phyloP scores from a whole-genome alignment of 345 rosid species.

The Diplotaxis tenuifolia region DNA sequence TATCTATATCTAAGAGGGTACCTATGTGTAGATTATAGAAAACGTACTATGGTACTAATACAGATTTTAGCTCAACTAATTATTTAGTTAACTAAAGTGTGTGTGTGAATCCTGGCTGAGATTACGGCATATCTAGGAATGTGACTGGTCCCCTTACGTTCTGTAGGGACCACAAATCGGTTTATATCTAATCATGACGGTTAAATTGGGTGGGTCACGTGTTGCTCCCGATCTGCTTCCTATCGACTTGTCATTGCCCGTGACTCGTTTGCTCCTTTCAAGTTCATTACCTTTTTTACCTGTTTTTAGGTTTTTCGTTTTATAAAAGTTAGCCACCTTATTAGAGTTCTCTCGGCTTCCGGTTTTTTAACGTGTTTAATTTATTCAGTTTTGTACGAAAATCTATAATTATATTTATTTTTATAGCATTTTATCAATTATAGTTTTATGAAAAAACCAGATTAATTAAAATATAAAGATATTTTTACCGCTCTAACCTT shows the following conservation, averaged over 20 bases:
- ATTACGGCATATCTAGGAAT: constrained; percentile 29
- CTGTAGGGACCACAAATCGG: constrained; percentile 4
- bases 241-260: constrained; percentile 33
- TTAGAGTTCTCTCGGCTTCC: too few relatives aligned
- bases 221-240: constrained; percentile 38
- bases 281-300: background rate
- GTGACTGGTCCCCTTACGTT: constrained; percentile 28
- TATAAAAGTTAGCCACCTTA: too few relatives aligned
- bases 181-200: constrained; percentile 34
- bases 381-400: too few relatives aligned
- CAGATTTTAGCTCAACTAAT: background rate
- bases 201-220: constrained; percentile 40
- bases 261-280: constrained; percentile 6
- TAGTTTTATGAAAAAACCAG: too few relatives aligned
- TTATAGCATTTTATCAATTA: too few relatives aligned
- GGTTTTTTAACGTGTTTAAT: too few relatives aligned
- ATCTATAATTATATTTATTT: too few relatives aligned
- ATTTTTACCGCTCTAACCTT: too few relatives aligned
- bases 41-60: constrained; percentile 1
- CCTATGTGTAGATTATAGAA: background rate
- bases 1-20: constrained; percentile 5
- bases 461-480: too few relatives aligned
- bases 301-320: too few relatives aligned
- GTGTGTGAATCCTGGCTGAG: constrained; percentile 24
- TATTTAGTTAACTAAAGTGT: background rate